phyloP scores from a whole-genome alignment of 192 early-diverging fungal species.

The Coemansia sp. region DNA sequence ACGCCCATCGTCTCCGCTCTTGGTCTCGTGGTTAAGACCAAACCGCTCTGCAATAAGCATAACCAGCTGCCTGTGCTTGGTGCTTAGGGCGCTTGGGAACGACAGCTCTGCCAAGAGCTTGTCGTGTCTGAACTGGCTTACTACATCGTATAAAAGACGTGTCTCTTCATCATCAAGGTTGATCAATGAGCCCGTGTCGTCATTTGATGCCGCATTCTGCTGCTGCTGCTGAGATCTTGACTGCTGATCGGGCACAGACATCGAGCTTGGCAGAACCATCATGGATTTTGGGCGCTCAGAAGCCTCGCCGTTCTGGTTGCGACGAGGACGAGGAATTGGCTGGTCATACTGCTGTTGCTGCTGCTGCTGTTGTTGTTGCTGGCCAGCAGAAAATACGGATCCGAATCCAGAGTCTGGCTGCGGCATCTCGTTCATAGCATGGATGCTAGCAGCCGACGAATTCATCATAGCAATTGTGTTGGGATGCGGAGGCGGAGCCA shows the following conservation, averaged over 20 bases:
- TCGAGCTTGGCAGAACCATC: conserved; percentile 49
- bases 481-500: conserved; percentile 57
- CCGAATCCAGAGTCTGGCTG: background rate
- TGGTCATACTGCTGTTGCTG: conserved; percentile 42
- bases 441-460: conserved; percentile 23
- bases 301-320: conserved; percentile 29
- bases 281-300: conserved; percentile 44
- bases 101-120: conserved; percentile 64
- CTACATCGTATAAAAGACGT: conserved; percentile 67
- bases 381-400: background rate
- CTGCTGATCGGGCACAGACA: conserved; percentile 36
- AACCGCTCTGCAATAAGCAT: conserved; percentile 74
- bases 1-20: conserved; percentile 40
- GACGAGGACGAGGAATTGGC: conserved; percentile 43
- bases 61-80: conserved; percentile 62
- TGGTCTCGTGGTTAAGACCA: conserved; percentile 58
- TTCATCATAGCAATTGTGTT: conserved; percentile 59
- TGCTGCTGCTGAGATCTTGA: conserved; percentile 21
- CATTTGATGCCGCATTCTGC: conserved; percentile 15
- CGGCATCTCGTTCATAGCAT: conserved; percentile 9
- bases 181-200: conserved; percentile 39
- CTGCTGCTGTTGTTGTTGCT: conserved; percentile 20
- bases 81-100: conserved; percentile 61
- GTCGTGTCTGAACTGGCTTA: conserved; percentile 72
- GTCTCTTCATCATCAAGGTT: conserved; percentile 73